Evolutionary conservation across 2,329 filamentous ascomycete species (phyloP), one percentile per base, ranked within the genome.

Genomic region (Arthrobotrys musiformis): DNA sequence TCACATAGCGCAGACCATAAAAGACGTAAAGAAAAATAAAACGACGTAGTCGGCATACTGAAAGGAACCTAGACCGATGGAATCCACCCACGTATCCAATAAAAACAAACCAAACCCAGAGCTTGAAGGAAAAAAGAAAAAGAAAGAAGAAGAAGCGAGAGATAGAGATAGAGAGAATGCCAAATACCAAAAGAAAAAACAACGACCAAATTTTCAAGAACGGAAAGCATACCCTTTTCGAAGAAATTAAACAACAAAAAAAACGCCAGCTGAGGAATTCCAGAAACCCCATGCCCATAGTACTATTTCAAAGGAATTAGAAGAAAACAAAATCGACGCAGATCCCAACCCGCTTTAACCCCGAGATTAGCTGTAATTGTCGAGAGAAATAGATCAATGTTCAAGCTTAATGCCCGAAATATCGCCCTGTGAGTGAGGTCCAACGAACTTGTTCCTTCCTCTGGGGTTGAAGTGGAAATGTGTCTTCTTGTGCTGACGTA

Each of bases 401-500:
- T 60, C 46, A 70, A 52, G 58, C 40, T 52, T 70, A 28, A 64
- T 33, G 15, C 30, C 61, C 4, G 60, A 35, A 8, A 76, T 46
- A 17, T 76, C 64, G 22, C 35, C 37, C n/a, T 68, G 63, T 33
- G 44, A 24, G 7, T 48, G 44, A 9, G 35, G 8, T 44, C 72
- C 72, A 54, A 77, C 73, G 33, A 70, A 77, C 73, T 77, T 77
- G 50, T 77, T 77, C 50, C 73, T 58, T 24, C 66, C 73, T 22
- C 73, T 40, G 17, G 73, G 73, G 50, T 77, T 77, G 60, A 63
- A 77, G 28, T 80, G 80, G 62, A 78, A 79, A 40, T 81, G 80
- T 9, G 79, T 80, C 64, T 72, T 75, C n/a, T 64, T 66, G 56
- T 81, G 80, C 19, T 78, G 70, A 28, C 75, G 61, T 26, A 80